phyloP scores from a whole-genome alignment of 2,329 filamentous ascomycete species.

The Hymenoscyphus linearis region DNA sequence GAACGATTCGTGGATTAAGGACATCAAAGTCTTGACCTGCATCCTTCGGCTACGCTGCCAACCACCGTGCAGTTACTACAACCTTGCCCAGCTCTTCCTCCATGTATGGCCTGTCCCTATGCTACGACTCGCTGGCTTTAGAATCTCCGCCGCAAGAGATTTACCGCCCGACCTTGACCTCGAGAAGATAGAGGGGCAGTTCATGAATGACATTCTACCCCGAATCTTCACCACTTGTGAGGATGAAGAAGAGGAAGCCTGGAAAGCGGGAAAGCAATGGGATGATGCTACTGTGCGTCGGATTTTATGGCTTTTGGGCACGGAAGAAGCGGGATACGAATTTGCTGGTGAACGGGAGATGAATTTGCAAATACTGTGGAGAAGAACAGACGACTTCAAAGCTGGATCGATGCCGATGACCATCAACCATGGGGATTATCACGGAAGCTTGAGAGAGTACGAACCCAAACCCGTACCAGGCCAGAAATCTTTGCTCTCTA shows the following conservation, averaged over 20 bases:
- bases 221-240: slow-evolving; percentile 8
- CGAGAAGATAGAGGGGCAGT: slow-evolving; percentile 8
- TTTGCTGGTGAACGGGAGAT: slow-evolving; percentile 46
- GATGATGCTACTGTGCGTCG: slow-evolving; percentile 48
- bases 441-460: background rate
- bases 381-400: slow-evolving; percentile 33
- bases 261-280: slow-evolving; percentile 11
- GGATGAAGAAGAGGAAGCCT: background rate
- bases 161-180: background rate
- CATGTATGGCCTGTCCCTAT: slow-evolving; percentile 3
- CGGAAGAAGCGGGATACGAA: slow-evolving; percentile 49
- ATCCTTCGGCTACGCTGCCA: slow-evolving; percentile 17
- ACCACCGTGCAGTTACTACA: slow-evolving; percentile 16
- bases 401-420: slow-evolving; percentile 7
- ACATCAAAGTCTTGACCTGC: slow-evolving; percentile 18
- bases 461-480: background rate
- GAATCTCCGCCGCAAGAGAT: background rate
- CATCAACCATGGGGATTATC: background rate
- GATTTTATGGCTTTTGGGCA: slow-evolving; percentile 45
- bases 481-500: background rate
- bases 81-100: slow-evolving; percentile 12
- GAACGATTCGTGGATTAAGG: slow-evolving; percentile 12
- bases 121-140: background rate
- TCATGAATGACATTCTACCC: slow-evolving; percentile 8
- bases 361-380: slow-evolving; percentile 52